These are phyloP conservation scores for Fusarium kyushuense DNA, from an alignment of 2,329 filamentous ascomycete species.

Conservation along the genomic window DNA sequence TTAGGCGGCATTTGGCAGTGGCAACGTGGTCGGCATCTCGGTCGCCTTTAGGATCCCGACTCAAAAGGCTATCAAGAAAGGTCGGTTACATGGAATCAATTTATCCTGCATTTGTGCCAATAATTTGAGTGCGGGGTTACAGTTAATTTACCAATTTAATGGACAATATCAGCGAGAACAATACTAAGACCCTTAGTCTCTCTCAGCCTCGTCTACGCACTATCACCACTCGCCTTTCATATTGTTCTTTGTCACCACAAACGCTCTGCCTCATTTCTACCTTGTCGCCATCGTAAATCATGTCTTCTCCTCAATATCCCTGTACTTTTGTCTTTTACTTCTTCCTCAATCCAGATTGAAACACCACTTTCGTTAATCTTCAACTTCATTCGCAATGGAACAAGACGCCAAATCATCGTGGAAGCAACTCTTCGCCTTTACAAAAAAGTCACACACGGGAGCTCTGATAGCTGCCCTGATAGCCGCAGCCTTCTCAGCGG, in stretches of 20 bases:
- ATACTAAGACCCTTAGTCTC: constrained; percentile 25
- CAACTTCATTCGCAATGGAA: constrained; percentile 31
- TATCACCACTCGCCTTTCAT: constrained; percentile 17
- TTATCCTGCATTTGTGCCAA: neutral
- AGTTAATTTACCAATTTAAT: neutral
- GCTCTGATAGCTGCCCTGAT: constrained; percentile 66
- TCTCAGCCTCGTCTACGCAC: constrained; percentile 35
- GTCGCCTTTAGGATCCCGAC: neutral
- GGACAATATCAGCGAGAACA: constrained; percentile 40
- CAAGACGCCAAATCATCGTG: constrained; percentile 48
- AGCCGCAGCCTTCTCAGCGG: constrained; percentile 70
- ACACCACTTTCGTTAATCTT: neutral
- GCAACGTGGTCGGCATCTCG: constrained; percentile 11
- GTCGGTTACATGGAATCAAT: neutral
- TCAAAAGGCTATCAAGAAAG: neutral
- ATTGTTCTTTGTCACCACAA: constrained; percentile 44
- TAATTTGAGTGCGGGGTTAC: constrained; percentile 1
- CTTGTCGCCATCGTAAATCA: neutral
- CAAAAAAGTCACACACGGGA: constrained; percentile 68
- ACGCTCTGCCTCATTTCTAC: neutral
- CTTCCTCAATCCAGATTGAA: constrained; percentile 1
- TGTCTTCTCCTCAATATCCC: neutral
- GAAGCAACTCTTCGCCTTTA: constrained; percentile 77
- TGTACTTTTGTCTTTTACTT: neutral
- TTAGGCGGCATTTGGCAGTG: neutral